phyloP scores from a whole-genome alignment of 148 eudicot genomes.

The Rhododendron kiyosumense region DNA sequence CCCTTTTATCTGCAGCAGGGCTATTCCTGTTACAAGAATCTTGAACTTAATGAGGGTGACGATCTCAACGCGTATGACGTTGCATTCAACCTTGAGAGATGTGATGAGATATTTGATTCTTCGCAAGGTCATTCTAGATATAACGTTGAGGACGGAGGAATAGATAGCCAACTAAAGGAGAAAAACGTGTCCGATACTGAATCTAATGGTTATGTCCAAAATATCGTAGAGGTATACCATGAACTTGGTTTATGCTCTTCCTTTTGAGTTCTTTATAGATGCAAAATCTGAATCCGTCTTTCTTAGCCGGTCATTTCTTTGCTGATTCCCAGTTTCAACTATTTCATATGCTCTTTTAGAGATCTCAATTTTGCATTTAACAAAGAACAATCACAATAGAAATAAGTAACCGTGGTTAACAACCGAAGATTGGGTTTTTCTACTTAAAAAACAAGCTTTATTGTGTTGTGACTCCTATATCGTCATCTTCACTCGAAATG shows the following conservation, averaged over 20 bases:
- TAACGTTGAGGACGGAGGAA: slow-evolving; percentile 19
- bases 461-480: background rate
- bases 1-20: slow-evolving; percentile 7
- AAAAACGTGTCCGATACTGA: slow-evolving; percentile 28
- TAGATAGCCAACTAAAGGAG: slow-evolving; percentile 25
- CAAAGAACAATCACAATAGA: background rate
- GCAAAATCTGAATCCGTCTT: background rate
- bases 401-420: background rate
- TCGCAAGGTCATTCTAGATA: slow-evolving; percentile 19
- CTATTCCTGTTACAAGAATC: slow-evolving; percentile 15
- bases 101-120: slow-evolving; percentile 31
- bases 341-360: background rate
- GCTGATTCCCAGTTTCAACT: background rate
- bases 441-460: background rate
- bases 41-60: slow-evolving; percentile 25
- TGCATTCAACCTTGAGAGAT: slow-evolving; percentile 26
- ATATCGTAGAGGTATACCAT: slow-evolving; percentile 28
- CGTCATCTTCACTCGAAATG: background rate
- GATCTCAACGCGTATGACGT: slow-evolving; percentile 34
- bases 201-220: slow-evolving; percentile 26
- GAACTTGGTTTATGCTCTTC: slow-evolving; percentile 6
- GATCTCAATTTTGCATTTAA: background rate
- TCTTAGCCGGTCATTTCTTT: background rate
- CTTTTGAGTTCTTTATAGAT: background rate
- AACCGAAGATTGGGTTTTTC: background rate